Evolutionary conservation across 768 basidiomycete genomes (phyloP), one percentile per base, ranked within the genome.

Genomic region (Royoungia palumana): DNA sequence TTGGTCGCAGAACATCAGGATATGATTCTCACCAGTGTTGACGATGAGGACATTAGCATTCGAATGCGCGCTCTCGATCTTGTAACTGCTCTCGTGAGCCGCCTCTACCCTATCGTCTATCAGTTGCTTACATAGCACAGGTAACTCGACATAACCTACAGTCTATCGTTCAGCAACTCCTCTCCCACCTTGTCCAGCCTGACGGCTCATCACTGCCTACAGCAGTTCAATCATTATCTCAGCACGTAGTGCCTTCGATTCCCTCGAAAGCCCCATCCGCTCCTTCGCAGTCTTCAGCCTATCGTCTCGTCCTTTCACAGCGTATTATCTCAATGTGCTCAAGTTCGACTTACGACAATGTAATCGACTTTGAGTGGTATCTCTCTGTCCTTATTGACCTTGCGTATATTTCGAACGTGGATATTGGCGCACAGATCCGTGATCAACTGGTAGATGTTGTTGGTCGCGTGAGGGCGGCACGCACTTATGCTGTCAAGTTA

Each of bases 351-450:
- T 98, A 95, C 64, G 83, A 85, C 44, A 87, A 93, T 59, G 77
- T 99, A 22, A 76, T 79, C 38, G 94, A 97, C 69, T 98, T 98
- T 62, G 91, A 97, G 63, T 99, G 96, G 95, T 96, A 93, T 66
- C 77, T 98, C 19, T 96, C 95, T 5, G 92, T 94, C 8, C 81
- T 98, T 24, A 80, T 97, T 39, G 94, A 97, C 62, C 75, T 98
- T 9, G 84, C 91, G 1, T 91, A 96, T 62, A 77, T 97, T 35
- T 87, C 92, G 43, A 80, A 83, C 22, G 89, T 85, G 41, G 75
- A 88, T 55, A 75, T 96, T 41, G 93, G 93, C 2, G 60, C 70
- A 0, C 79, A 87, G 58, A 87, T 97, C 46, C 78, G 85, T 12
- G 83, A 92, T 51, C 88, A 93, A 54, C 71, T 98, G 6, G 80